phyloP scores from a whole-genome alignment of 2,329 filamentous ascomycete species.

The Fusarium veterinarium region DNA sequence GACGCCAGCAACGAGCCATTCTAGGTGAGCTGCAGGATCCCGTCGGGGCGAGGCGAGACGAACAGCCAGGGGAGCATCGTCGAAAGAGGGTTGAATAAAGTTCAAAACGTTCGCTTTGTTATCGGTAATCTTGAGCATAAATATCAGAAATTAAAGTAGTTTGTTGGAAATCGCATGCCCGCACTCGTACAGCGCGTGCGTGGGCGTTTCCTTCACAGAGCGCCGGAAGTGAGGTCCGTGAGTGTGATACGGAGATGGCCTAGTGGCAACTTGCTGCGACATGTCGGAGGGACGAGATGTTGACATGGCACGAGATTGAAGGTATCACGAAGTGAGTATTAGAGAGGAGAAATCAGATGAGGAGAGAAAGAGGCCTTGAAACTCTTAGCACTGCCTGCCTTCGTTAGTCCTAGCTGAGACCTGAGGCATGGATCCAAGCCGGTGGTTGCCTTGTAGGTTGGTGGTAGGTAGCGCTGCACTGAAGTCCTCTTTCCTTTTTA shows the following conservation, averaged over 20 bases:
- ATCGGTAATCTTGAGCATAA: not conserved
- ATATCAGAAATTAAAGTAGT: not conserved
- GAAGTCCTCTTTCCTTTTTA: conserved; percentile 43
- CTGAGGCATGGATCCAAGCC: conserved; percentile 37
- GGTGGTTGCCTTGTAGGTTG: not conserved
- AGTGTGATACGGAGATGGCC: conserved; percentile 16
- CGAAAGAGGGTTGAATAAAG: not conserved
- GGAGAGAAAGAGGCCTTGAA: not conserved
- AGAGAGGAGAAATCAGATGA: not conserved
- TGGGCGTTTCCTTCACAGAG: not conserved
- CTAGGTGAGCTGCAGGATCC: conserved; percentile 42
- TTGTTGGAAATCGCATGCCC: not conserved
- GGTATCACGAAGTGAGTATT: not conserved
- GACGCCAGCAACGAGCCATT: conserved; percentile 35
- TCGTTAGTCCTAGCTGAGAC: conserved; percentile 38
- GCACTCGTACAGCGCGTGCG: not conserved
- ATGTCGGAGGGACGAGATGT: not conserved
- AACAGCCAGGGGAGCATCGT: conserved; percentile 31
- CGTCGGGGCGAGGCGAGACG: conserved; percentile 32
- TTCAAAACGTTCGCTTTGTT: not conserved
- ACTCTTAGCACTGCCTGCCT: conserved; percentile 15
- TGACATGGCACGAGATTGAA: not conserved
- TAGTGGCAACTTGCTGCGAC: conserved; percentile 19
- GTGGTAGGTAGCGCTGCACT: conserved; percentile 17
- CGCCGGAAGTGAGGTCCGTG: conserved; percentile 11